phyloP scores from a whole-genome alignment of 768 basidiomycete species.

The Trametes punicea region DNA sequence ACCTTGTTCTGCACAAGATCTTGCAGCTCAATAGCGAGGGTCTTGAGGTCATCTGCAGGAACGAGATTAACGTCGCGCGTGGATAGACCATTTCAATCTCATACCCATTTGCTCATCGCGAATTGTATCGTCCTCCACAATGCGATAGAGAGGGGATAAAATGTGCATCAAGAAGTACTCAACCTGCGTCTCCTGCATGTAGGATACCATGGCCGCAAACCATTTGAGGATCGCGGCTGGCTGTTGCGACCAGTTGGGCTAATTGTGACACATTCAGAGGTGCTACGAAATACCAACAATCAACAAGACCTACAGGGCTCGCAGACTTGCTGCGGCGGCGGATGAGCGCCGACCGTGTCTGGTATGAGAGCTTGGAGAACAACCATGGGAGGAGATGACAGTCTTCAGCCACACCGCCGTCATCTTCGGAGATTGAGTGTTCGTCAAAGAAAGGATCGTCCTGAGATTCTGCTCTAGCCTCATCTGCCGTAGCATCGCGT shows the following conservation, averaged over 20 bases:
- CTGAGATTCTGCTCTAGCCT: constrained; percentile 29
- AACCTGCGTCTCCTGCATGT: constrained; percentile 56
- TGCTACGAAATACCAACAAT: constrained; percentile 9
- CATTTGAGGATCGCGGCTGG: constrained; percentile 80
- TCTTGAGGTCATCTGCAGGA: constrained; percentile 73
- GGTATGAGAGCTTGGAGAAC: constrained; percentile 91
- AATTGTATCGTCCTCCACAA: constrained; percentile 83
- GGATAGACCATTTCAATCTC: constrained; percentile 20
- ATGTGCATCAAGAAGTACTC: constrained; percentile 80
- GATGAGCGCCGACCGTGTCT: constrained; percentile 73
- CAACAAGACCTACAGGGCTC: constrained; percentile 38
- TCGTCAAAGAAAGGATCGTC: constrained; percentile 29
- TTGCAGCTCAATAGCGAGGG: constrained; percentile 75
- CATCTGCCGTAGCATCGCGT: constrained; percentile 20
- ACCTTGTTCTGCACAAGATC: constrained; percentile 86
- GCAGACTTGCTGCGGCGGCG: constrained; percentile 55
- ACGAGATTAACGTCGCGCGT: neutral
- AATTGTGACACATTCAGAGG: neutral
- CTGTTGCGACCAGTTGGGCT: constrained; percentile 84
- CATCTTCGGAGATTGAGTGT: constrained; percentile 30
- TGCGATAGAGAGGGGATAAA: constrained; percentile 80
- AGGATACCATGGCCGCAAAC: constrained; percentile 88
- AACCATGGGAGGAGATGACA: constrained; percentile 80
- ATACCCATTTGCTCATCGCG: constrained; percentile 75
- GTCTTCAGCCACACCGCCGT: constrained; percentile 25